phyloP scores from a whole-genome alignment of 1,139 yeast genomes.

The Geotrichum macrosporum region DNA sequence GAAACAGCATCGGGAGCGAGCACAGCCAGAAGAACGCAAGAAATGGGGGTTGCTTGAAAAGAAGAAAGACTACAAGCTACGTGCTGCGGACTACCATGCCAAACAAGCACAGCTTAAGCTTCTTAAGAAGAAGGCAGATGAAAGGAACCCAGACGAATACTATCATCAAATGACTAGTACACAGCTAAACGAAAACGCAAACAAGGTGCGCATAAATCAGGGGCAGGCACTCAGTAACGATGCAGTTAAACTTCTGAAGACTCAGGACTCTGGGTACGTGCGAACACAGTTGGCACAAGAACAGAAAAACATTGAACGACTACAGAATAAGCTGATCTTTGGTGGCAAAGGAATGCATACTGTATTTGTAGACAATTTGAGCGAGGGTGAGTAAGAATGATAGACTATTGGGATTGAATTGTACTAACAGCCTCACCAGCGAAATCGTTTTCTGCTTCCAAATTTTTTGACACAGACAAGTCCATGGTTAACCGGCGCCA shows the following conservation, averaged over 20 bases:
- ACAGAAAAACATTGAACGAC: conserved; percentile 56
- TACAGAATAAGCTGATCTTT: conserved; percentile 52
- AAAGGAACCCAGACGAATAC: conserved; percentile 92
- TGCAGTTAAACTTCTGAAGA: conserved; percentile 75
- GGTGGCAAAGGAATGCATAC: conserved; percentile 59
- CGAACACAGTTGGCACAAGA: conserved; percentile 73
- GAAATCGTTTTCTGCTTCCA: conserved; percentile 57
- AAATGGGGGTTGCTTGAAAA: conserved; percentile 83
- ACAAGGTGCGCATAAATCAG: conserved; percentile 14
- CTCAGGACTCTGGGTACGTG: conserved; percentile 85
- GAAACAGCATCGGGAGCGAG: conserved; percentile 91
- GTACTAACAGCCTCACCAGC: conserved; percentile 33
- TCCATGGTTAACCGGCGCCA: conserved; percentile 60
- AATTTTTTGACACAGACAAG: conserved; percentile 65
- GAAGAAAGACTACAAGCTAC: conserved; percentile 85
- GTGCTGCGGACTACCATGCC: conserved; percentile 85
- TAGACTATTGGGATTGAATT: background rate
- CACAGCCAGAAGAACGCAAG: conserved; percentile 72
- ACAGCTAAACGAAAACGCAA: conserved; percentile 12
- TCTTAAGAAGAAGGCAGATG: conserved; percentile 64
- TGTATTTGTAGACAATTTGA: conserved; percentile 68
- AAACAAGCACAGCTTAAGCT: conserved; percentile 81
- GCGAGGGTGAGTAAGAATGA: conserved; percentile 37
- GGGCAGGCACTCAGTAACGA: conserved; percentile 49
- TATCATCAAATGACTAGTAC: conserved; percentile 79